A percentile compares a stretch with the other conserved stretches of the same genome.
Evolutionary conservation across 441 rosid species (phyloP).

Genomic region (Gossypium lobatum): DNA sequence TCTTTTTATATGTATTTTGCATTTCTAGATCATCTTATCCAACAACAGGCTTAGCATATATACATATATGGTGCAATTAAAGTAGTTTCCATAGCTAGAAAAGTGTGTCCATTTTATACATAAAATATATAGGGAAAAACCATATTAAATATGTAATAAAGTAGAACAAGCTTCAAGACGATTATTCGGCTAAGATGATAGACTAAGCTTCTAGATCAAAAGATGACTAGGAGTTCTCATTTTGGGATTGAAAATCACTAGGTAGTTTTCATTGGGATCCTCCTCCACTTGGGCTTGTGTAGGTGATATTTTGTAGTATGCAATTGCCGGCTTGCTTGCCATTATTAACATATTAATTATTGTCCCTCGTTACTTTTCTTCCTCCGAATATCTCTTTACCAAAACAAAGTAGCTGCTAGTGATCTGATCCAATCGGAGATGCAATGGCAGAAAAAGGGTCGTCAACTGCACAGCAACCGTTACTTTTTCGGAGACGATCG

Average conservation of each 20-base stretch:
- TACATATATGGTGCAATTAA: too few relatives aligned
- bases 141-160: too few relatives aligned
- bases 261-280: not conserved
- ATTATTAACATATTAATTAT: not conserved
- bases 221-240: too few relatives aligned
- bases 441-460: conserved; percentile 32
- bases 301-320: not conserved
- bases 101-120: too few relatives aligned
- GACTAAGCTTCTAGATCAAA: too few relatives aligned
- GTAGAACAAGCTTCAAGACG: too few relatives aligned
- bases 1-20: too few relatives aligned
- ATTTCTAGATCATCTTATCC: too few relatives aligned
- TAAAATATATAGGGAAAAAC: too few relatives aligned
- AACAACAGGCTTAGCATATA: too few relatives aligned
- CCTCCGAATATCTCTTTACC: not conserved
- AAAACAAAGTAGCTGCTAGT: not conserved
- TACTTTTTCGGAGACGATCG: conserved; percentile 46
- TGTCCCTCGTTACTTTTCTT: not conserved
- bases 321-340: conserved; percentile 1
- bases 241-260: not conserved
- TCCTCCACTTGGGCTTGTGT: not conserved
- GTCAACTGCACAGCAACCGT: conserved; percentile 43
- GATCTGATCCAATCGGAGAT: not conserved
- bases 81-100: too few relatives aligned
- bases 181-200: too few relatives aligned